Evolutionary conservation across 2,329 filamentous ascomycete genomes (phyloP), one percentile per base, ranked within the genome.

Genomic region (Calycina marina): DNA sequence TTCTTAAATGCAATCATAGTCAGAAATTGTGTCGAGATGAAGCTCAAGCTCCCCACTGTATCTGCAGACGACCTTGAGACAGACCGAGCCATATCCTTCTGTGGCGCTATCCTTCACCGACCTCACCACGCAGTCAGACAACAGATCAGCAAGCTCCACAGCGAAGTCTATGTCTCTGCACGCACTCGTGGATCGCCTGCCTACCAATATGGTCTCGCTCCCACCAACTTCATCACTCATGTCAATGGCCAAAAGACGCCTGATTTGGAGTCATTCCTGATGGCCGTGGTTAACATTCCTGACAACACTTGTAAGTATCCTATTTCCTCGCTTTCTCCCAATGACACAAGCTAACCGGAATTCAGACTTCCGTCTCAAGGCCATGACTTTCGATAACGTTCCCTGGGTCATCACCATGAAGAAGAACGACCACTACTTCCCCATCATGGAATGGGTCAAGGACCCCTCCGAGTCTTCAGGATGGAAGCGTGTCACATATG

Each of bases 381-480:
- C 90, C n/a, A 84, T 96, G 55, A 96, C 90, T 0, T 98, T 98
- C 51, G 90, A 98, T 56, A 93, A 92, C 49, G 85, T 98, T 6
- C 88, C 88, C 3, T 98, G 90, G 85, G 85, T 98, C n/a, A 83
- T 92, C 24, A 98, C 90, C 6, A 93, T 98, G 82, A 98, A 98
- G 74, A 96, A 96, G 70, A 94, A 94, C 47, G 88, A 98, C 53
- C 90, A 98, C 57, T 98, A 98, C 55, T 80, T 79, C 56, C 74
- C 75, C 0, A 78, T 72, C 1, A 69, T 72, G 55, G 75, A 79
- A 48, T 77, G 72, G 65, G 68, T 73, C 55, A 77, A 77, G 54
- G 73, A 78, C 41, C 51, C 57, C 10, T 56, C 56, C 5, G 69
- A 72, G 40, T 56, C 63, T 2, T 72, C 66, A 40, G 72, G 72